phyloP scores from a whole-genome alignment of 768 basidiomycete genomes.

The Leccinum imitatum region DNA sequence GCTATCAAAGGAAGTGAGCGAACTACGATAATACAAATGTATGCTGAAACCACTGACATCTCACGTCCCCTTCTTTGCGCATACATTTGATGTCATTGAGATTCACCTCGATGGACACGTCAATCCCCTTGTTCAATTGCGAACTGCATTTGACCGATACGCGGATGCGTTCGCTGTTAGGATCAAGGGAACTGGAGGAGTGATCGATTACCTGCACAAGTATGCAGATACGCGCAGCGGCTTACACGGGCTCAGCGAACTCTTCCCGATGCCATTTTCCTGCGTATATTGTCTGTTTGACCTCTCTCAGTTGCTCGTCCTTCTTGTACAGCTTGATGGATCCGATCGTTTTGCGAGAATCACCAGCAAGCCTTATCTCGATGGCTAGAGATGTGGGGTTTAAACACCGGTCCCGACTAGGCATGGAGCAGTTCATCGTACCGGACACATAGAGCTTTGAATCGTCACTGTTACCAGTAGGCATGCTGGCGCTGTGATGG shows the following conservation, averaged over 20 bases:
- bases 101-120: background rate
- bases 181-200: background rate
- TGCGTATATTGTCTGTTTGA: background rate
- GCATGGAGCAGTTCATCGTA: too few relatives aligned
- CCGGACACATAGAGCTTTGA: too few relatives aligned
- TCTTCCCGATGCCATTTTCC: background rate
- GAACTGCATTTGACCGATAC: background rate
- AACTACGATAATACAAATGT: background rate
- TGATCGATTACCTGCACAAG: background rate
- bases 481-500: background rate
- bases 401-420: too few relatives aligned
- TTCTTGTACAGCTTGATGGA: background rate
- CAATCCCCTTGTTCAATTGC: background rate
- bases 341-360: background rate
- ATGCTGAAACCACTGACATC: background rate
- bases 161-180: background rate
- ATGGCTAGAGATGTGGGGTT: too few relatives aligned
- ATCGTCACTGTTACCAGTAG: too few relatives aligned
- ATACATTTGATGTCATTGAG: background rate
- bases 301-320: background rate
- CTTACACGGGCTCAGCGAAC: background rate
- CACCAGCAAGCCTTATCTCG: too few relatives aligned
- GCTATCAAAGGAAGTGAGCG: background rate
- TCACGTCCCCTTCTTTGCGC: background rate
- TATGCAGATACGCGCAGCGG: background rate